Evolutionary conservation across 179 eudicot genomes (phyloP), one percentile per base, ranked within the genome.

Genomic region (Silene vulgaris): DNA sequence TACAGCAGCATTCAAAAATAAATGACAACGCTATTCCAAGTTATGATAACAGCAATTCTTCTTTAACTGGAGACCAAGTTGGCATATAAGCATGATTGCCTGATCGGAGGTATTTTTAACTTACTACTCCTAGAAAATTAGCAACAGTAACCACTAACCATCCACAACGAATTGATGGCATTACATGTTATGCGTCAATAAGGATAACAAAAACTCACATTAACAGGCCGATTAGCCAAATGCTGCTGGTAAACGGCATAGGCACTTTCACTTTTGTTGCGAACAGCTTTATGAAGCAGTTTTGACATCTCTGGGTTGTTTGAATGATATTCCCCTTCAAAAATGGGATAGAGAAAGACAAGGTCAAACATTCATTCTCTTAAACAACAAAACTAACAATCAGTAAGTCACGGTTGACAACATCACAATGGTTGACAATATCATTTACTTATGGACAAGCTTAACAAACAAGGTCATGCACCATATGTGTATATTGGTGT

Each of bases 241-340:
- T 96, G 97, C 84, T 93, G 99, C 85, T 96, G 97, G 57, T 96
- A 96, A 77, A 96, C 90, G 63, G 99, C 87, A 82, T 90, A 96
- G 54, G 99, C 96, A 85, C 90, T 88, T 84, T 96, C 99, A 86
- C 90, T 91, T 81, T 87, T 93, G 84, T 93, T 87, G 57, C 99
- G 91, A 70, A 96, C 97, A 79, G 99, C 99, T 87, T 96, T 96
- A 82, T 96, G 99, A 60, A 96, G 89, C 83, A 96, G 82, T 82
- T 96, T 96, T 74, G 99, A 90, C 99, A 96, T 96, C 86, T 96
- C 97, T 8, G 99, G 99, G 81, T 96, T 96, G 88, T 96, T 95
- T 29, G 89, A 85, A 77, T 96, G 99, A 80, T 96, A 96, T 79
- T 96, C 99, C 74, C 99, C 99, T 96, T 66, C 30, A 5, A 61